These are phyloP conservation scores for Pleurotus salmoneostramineus DNA, from an alignment of 768 basidiomycete genomes.

Conservation along the genomic window DNA sequence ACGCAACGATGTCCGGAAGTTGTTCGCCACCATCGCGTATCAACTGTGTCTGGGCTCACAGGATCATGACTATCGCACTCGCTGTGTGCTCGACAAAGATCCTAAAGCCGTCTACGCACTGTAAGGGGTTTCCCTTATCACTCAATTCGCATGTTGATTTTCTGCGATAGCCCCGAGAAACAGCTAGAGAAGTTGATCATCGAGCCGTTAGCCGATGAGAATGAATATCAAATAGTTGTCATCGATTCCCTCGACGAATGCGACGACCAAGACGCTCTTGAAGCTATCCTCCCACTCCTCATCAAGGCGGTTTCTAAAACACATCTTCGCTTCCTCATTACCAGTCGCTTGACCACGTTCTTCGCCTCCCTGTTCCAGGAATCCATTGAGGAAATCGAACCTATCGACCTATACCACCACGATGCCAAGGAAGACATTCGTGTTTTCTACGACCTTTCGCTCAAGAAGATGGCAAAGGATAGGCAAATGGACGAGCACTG, in stretches of 20 bases:
- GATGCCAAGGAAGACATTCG: constrained; percentile 9
- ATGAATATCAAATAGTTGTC: constrained; percentile 20
- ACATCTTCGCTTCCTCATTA: constrained; percentile 26
- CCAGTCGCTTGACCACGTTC: constrained; percentile 25
- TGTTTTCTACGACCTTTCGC: neutral
- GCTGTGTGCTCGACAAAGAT: constrained; percentile 1
- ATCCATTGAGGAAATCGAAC: neutral
- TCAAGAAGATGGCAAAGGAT: neutral
- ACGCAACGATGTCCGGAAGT: constrained; percentile 19
- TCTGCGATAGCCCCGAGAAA: neutral
- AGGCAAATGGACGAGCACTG: neutral
- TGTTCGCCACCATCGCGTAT: constrained; percentile 27
- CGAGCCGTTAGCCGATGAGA: constrained; percentile 15
- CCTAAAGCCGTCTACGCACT: neutral
- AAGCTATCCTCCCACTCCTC: constrained; percentile 24
- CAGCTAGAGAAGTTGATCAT: constrained; percentile 30
- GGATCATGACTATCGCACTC: neutral
- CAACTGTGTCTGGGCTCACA: constrained; percentile 20
- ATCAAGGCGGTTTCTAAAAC: constrained; percentile 15
- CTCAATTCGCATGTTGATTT: neutral
- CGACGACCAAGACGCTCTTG: constrained; percentile 15
- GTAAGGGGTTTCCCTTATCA: neutral
- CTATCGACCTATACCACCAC: neutral
- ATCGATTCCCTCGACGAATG: constrained; percentile 34
- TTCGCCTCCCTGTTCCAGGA: constrained; percentile 10